Percentiles rank a stretch among this genome's conserved stretches.
phyloP scores from a whole-genome alignment of 495 filamentous ascomycete species.

The Recurvomyces mirabilis region DNA sequence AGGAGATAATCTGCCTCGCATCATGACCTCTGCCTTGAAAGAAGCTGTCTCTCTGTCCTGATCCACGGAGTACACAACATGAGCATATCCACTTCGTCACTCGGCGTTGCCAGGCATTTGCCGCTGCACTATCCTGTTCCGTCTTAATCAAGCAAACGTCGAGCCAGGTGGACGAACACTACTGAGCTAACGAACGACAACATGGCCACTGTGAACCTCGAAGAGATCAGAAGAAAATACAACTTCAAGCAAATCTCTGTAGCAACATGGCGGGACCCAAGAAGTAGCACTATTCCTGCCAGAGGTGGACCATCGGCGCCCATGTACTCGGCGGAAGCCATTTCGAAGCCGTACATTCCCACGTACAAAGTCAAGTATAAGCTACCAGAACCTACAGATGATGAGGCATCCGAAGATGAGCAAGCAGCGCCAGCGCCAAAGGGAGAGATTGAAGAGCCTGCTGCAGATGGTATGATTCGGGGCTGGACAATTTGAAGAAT shows the following conservation, averaged over 20 bases:
- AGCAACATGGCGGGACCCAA: slow-evolving; percentile 17
- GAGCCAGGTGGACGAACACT: no score
- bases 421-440: no score
- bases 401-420: slow-evolving; percentile 15
- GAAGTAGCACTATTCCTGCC: slow-evolving; percentile 2
- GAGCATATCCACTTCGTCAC: no score
- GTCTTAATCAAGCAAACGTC: no score
- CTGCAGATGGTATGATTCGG: neutral
- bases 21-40: no score
- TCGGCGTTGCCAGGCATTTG: no score
- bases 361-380: slow-evolving; percentile 13
- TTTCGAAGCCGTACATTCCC: neutral
- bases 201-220: slow-evolving; percentile 13
- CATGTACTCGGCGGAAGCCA: slow-evolving; percentile 5
- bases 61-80: no score
- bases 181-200: no score
- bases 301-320: slow-evolving; percentile 4
- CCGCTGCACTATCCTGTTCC: no score
- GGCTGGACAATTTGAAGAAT: neutral
- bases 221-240: slow-evolving; percentile 17
- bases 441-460: neutral
- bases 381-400: slow-evolving; percentile 13
- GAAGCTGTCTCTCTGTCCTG: no score
- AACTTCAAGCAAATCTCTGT: slow-evolving; percentile 11
- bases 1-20: no score